Percentiles rank a stretch among this genome's conserved stretches.
These are phyloP conservation scores for Dioscorea dumetorum DNA, from an alignment of 106 monocot genomes.

Conservation along the genomic window DNA sequence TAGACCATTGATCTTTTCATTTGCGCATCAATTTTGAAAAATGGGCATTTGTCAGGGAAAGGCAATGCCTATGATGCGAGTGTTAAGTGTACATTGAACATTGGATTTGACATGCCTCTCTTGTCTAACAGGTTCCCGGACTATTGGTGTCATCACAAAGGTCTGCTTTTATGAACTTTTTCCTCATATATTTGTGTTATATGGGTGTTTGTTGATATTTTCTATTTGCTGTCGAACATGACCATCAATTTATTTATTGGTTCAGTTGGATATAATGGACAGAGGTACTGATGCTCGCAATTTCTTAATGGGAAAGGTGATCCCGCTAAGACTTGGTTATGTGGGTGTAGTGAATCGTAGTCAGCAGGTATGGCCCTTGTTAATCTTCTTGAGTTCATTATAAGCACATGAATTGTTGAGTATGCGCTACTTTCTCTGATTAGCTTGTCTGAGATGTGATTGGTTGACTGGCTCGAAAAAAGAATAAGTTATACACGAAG, in stretches of 20 bases:
- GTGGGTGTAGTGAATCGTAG: slow-evolving; percentile 82
- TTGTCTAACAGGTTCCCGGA: slow-evolving; percentile 52
- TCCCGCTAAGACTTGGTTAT: slow-evolving; percentile 80
- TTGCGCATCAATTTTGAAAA: background rate
- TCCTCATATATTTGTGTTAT: background rate
- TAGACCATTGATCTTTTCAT: background rate
- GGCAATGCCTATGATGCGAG: background rate
- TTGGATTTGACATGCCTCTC: background rate
- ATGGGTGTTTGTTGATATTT: background rate
- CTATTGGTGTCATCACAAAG: slow-evolving; percentile 87
- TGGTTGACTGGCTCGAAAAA: no score
- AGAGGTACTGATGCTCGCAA: slow-evolving; percentile 80
- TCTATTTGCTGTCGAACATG: background rate
- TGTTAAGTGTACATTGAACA: background rate
- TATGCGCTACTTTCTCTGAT: no score
- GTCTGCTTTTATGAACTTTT: slow-evolving; percentile 11
- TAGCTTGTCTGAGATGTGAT: no score
- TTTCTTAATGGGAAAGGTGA: slow-evolving; percentile 69
- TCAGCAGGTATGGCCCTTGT: slow-evolving; percentile 45
- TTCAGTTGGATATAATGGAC: slow-evolving; percentile 87
- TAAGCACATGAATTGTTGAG: no score
- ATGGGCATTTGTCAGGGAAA: no score
- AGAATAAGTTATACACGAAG: no score
- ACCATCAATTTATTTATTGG: slow-evolving; percentile 5
- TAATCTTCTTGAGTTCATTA: no score